A percentile compares a stretch with the other conserved stretches of the same genome.
Conservation (phyloP, 2,329 filamentous ascomycete genomes). For the Epichloe gansuensis region DNA sequence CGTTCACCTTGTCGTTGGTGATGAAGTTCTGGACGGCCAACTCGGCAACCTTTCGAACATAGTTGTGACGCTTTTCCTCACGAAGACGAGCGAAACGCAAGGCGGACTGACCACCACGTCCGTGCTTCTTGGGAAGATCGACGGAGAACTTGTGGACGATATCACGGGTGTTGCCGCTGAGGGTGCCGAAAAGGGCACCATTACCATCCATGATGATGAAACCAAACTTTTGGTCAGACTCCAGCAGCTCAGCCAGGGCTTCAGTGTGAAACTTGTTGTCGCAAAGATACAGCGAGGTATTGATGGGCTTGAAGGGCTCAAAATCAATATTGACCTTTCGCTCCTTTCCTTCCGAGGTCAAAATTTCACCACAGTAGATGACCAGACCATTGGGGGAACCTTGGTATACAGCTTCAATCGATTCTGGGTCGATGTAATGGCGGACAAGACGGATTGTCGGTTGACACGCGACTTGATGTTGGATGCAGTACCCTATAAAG, state of each 20-base stretch:
- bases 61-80: constrained; percentile 99
- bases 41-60: constrained; percentile 97
- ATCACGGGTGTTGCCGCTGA: constrained; percentile 95
- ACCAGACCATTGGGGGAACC: constrained; percentile 96
- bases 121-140: constrained; percentile 99
- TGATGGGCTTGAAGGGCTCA: constrained; percentile 99
- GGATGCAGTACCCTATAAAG: constrained; percentile 73
- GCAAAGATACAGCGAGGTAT: constrained; percentile 97
- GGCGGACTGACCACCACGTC: constrained; percentile 98
- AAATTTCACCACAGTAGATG: constrained; percentile 99
- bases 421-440: constrained; percentile 98
- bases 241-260: constrained; percentile 88
- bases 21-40: constrained; percentile 98
- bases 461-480: constrained; percentile 99
- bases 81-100: constrained; percentile 98
- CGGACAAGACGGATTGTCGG: constrained; percentile 91
- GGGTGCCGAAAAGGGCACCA: constrained; percentile 88
- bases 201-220: constrained; percentile 99
- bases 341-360: constrained; percentile 97
- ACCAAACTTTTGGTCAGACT: constrained; percentile 97
- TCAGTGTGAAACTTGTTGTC: constrained; percentile 99
- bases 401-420: constrained; percentile 98
- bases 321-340: constrained; percentile 99
- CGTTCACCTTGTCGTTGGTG: constrained; percentile 96
- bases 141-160: constrained; percentile 97